Evolutionary conservation across 2,329 filamentous ascomycete genomes (phyloP), one percentile per base, ranked within the genome.

Genomic region (Graphiopsis chlorocephala): DNA sequence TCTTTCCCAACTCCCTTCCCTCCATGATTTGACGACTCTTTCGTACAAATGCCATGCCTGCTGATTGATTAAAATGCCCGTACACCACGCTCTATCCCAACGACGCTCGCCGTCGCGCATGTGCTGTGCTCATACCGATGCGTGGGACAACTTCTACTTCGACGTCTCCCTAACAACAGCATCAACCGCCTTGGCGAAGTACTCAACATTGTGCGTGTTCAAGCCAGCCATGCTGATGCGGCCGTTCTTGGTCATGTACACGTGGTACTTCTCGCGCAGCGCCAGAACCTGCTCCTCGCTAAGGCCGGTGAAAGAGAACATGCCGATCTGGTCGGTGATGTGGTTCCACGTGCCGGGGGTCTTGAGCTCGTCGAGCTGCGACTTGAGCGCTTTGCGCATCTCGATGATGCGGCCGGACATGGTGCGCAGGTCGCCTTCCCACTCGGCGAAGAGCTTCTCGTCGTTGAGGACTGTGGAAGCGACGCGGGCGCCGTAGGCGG

Each of bases 161-260:
- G 68, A 69, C 35, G 73, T 79, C 75, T 85, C 85, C 69, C 86
- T 81, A 28, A 98, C 92, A 33, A 94, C 91, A 78, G 90, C 90
- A 76, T 97, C 90, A 14, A 98, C 86, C 0, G 94, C 92, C 78
- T 90, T 88, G 56, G 93, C 95, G 73, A 98, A 91, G 80, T 97
- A 97, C 63, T 97, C 92, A 65, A 98, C 84, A 76, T 98, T 99
- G 74, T 89, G 82, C 28, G 91, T 90, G 79, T 98, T 98, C 70
- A 98, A 81, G n/a, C 95, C 95, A 5, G 95, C 95, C 94, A 99
- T 98, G 76, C 91, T 96, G 79, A 98, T 97, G 57, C 95, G 90
- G 25, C 95, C 95, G 75, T 99, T 99, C 86, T 97, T 97, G 70
- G 94, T 98, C 82, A 94, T 93, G 81, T 95, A 95, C 62, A 95